Base-by-base conservation (phyloP, 2,329 filamentous ascomycete genomes). In the Pestalotiopsis sp. region DNA sequence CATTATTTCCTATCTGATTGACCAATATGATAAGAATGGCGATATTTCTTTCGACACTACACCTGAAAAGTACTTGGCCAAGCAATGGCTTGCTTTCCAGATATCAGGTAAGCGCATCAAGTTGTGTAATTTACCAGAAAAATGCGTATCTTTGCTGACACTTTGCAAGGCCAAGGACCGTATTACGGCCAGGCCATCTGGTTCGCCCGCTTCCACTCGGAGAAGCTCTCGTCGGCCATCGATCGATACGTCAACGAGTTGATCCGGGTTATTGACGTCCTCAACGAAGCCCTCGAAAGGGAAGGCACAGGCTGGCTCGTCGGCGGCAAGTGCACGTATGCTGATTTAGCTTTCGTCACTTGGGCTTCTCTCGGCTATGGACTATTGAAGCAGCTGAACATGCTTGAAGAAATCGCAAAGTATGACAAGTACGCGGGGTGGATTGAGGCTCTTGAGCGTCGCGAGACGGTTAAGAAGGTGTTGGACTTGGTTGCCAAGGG, bases 1-100 rank as follows among this genome's bases (percentile, higher is more conserved):
- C n/a, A 84, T 85, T 71, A 70, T 86, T 68, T 77, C 82, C 66
- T 86, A 86, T 68, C 71, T 85, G 13, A 70, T 81, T 66, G 78
- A 81, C 48, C 74, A 71, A 10, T 85, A 85, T 75, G 82, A 85
- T 75, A 80, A 72, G 44, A 71, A 78, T 3, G 70, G 77, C 57
- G 57, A 79, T 75, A 67, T 84, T 81, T 73, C 69, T 73, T 38
- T 24, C 38, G 17, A 44, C 9, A 24, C 35, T 13, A 14, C 14
- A 6, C 38, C 60, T 14, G 60, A 63, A 5, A 44, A 26, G 48
- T 52, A 78, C 68, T 74, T 78, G 2, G 76, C 79, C 2, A 80
- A 79, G 67, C 81, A 83, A 56, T 85, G 81, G 79, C 77, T 85
- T 3, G 78, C 77, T 70, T 83, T 79, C 73, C 82, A 85, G 73